A percentile compares a stretch with the other conserved stretches of the same genome.
Evolutionary conservation across 805 yeast genomes (phyloP).

Genomic region (Metschnikowia baotianmanensis): DNA sequence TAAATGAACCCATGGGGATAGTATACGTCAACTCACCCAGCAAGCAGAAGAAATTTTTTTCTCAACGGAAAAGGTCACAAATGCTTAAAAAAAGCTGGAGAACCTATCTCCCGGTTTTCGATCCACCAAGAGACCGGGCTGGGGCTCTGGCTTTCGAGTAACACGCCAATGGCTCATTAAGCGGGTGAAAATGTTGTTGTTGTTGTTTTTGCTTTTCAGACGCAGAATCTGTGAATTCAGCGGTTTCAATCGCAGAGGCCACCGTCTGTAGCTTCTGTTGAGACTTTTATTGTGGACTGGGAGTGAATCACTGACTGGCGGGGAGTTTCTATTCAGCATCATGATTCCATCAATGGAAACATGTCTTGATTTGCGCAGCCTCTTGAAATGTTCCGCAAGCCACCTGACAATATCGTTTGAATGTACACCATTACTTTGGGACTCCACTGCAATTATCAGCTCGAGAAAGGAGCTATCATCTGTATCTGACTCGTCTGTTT

Average conservation of each 20-base stretch:
- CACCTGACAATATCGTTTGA: slow-evolving; percentile 3
- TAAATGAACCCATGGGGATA: too few relatives aligned
- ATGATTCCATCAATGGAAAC: slow-evolving; percentile 4
- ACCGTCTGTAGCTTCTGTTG: background rate
- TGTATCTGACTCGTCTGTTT: background rate
- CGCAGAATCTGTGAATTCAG: background rate
- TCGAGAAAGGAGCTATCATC: slow-evolving; percentile 6
- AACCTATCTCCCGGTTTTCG: background rate
- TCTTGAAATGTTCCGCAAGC: slow-evolving; percentile 5
- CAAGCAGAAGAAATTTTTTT: too few relatives aligned
- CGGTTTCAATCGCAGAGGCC: background rate
- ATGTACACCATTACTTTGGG: background rate
- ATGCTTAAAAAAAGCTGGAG: background rate
- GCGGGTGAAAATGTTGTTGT: slow-evolving; percentile 1
- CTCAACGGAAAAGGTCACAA: too few relatives aligned
- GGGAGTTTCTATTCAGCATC: slow-evolving; percentile 5
- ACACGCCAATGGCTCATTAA: slow-evolving; percentile 1
- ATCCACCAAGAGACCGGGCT: background rate
- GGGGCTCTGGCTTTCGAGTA: background rate
- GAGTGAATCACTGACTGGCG: too few relatives aligned
- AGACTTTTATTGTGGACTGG: too few relatives aligned
- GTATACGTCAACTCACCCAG: too few relatives aligned
- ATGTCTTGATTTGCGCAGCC: slow-evolving; percentile 2
- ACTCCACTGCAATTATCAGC: slow-evolving; percentile 7
- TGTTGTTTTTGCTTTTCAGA: background rate